Evolutionary conservation across 1,284 basidiomycete genomes (phyloP), one percentile per base, ranked within the genome.

Genomic region (Trichosporon sp.): DNA sequence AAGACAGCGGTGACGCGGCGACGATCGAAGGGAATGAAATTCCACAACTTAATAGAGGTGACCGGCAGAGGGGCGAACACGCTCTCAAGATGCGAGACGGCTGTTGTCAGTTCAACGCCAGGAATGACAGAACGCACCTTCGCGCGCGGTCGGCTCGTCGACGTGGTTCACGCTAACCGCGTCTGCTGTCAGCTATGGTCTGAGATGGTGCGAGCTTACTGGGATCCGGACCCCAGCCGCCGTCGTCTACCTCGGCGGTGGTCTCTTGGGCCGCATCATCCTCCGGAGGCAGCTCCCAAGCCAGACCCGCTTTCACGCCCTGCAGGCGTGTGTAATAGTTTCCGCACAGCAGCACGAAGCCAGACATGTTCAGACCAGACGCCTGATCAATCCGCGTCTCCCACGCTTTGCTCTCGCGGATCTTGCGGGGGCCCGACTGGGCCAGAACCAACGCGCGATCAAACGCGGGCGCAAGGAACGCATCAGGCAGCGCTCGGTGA

Each of bases 11-110:
- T 59, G 56, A 78, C 56, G 9, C 63, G 44, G 31, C 76, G 73
- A 7, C 75, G 70, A 16, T 66, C 52, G 59, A 66, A 78, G 10
- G 74, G 71, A 1, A 77, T 61, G 61, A 73, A 71, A 27, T 70
- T 62, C 21, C 71, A 21, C 34, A 73, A 34, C 4, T 44, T 34
- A 13, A 67, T 16, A 0, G 40, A 11, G 23, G 21, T 37, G 3
- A 54, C 13, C 0, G 36, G 11, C 11, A 64, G 3, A 1, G 65
- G 63, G 2, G 14, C 23, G 23, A 61, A 11, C 19, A 63, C 16
- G 0, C 57, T 31, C 16, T 13, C 11, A 19, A 67, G 56, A 0
- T 54, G 14, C 2, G 32, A 16, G 19, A n/a, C 21, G 4, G 64
- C 67, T 69, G 54, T 7, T 9, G 33, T 59, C 21, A 60, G 58